These are phyloP conservation scores for Filosporella fistucella DNA, from an alignment of 495 filamentous ascomycete genomes.

Conservation along the genomic window DNA sequence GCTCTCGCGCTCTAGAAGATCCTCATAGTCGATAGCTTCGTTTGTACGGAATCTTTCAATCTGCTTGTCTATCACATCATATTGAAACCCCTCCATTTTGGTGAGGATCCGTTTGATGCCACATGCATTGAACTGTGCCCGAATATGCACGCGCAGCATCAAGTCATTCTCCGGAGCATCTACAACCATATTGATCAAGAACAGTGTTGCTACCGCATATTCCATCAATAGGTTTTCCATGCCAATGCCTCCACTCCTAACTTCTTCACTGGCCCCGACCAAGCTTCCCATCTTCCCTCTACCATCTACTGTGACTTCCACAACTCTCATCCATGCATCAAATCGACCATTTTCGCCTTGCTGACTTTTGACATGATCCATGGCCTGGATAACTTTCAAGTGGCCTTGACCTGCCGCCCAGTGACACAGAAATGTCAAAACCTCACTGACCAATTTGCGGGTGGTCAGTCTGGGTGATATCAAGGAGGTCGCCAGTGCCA, in stretches of 20 bases:
- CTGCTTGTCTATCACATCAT: slow-evolving; percentile 98
- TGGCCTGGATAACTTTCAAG: slow-evolving; percentile 84
- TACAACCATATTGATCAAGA: slow-evolving; percentile 94
- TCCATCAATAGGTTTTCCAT: slow-evolving; percentile 99
- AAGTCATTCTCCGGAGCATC: slow-evolving; percentile 86
- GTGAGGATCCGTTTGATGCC: slow-evolving; percentile 89
- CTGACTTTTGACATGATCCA: slow-evolving; percentile 86
- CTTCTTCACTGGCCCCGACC: slow-evolving; percentile 94
- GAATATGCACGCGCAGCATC: slow-evolving; percentile 87
- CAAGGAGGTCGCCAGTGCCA: slow-evolving; percentile 81
- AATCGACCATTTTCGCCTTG: slow-evolving; percentile 94
- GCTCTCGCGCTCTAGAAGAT: slow-evolving; percentile 86
- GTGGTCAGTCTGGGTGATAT: slow-evolving; percentile 88
- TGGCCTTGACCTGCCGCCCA: slow-evolving; percentile 96
- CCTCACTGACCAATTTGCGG: slow-evolving; percentile 91
- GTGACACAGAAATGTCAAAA: slow-evolving; percentile 94
- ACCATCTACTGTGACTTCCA: slow-evolving; percentile 95
- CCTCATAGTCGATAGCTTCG: slow-evolving; percentile 97
- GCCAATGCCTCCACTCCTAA: slow-evolving; percentile 93
- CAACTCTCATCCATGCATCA: slow-evolving; percentile 97
- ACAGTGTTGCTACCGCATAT: slow-evolving; percentile 92
- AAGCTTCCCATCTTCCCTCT: slow-evolving; percentile 97
- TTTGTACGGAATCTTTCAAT: slow-evolving; percentile 90
- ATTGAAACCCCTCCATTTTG: slow-evolving; percentile 99
- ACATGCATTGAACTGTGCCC: slow-evolving; percentile 93